Conservation (phyloP, 2,329 filamentous ascomycete genomes). For the Phyllachora maydis region DNA sequence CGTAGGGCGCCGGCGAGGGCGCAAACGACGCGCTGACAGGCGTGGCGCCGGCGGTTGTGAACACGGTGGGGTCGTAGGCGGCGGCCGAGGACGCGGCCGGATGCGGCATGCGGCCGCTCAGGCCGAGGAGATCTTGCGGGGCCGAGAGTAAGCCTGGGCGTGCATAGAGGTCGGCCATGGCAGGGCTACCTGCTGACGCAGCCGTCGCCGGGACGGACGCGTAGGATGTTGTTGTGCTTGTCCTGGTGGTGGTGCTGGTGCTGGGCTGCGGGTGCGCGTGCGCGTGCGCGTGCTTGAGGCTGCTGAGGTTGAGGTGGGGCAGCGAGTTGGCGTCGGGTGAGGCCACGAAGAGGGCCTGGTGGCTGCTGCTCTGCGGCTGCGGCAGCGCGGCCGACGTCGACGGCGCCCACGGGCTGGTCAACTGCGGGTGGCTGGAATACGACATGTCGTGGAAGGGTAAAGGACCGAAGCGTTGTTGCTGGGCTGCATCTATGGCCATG, state of each 20-base stretch:
- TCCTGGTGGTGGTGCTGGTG: conserved; percentile 24
- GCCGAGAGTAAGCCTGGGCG: conserved; percentile 48
- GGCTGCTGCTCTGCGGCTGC: conserved; percentile 27
- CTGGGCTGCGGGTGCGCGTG: conserved; percentile 33
- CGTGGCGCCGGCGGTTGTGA: conserved; percentile 41
- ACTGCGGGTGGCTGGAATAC: conserved; percentile 49
- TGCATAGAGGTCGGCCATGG: conserved; percentile 30
- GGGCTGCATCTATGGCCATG: conserved; percentile 85
- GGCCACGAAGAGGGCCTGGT: conserved; percentile 41
- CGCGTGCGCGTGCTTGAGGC: no score
- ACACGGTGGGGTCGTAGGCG: conserved; percentile 48
- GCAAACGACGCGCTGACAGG: conserved; percentile 45
- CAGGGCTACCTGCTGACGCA: conserved; percentile 53
- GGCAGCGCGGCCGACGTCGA: conserved; percentile 26
- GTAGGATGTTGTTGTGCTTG: conserved; percentile 47
- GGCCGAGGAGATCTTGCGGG: conserved; percentile 53
- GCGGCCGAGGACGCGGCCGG: conserved; percentile 39
- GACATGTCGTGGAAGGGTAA: conserved; percentile 65
- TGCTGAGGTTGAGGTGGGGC: conserved; percentile 34
- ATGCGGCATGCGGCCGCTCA: conserved; percentile 43
- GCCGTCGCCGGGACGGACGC: conserved; percentile 52
- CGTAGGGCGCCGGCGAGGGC: conserved; percentile 50
- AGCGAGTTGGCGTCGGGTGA: conserved; percentile 36
- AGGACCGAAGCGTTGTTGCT: conserved; percentile 61
- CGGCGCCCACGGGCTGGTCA: conserved; percentile 76